These are phyloP conservation scores for Parathielavia hyrcaniae DNA, from an alignment of 495 filamentous ascomycete genomes.

Conservation along the genomic window DNA sequence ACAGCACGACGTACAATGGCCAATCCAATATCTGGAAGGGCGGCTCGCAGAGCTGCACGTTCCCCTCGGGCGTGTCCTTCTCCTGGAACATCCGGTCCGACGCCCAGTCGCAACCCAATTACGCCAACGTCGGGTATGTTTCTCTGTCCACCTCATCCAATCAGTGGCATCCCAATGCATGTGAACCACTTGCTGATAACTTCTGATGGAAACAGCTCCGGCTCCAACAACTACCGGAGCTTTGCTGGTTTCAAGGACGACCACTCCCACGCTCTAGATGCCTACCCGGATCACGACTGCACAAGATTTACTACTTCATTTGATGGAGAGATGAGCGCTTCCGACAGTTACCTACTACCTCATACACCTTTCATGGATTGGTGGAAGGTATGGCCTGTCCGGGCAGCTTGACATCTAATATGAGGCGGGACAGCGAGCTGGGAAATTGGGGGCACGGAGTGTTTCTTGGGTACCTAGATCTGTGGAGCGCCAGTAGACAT, in stretches of 20 bases:
- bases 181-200: neutral
- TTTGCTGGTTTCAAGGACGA: slow-evolving; percentile 14
- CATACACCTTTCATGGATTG: too few species aligned
- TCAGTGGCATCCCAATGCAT: neutral
- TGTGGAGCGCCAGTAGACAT: too few species aligned
- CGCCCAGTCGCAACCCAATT: slow-evolving; percentile 15
- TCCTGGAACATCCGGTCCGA: slow-evolving; percentile 17
- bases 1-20: neutral
- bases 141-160: neutral
- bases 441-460: too few species aligned
- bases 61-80: slow-evolving; percentile 15
- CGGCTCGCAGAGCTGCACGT: slow-evolving; percentile 10
- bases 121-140: slow-evolving; percentile 8
- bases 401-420: too few species aligned
- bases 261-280: neutral
- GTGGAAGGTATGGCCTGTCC: too few species aligned
- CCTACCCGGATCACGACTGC: neutral
- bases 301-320: slow-evolving; percentile 7
- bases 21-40: slow-evolving; percentile 14
- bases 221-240: slow-evolving; percentile 11
- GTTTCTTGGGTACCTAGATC: too few species aligned
- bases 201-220: slow-evolving; percentile 1
- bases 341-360: too few species aligned
- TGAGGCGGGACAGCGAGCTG: too few species aligned
- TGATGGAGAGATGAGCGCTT: neutral